Evolutionary conservation across 768 basidiomycete genomes (phyloP).

Genomic region (Clathrus columnatus): DNA sequence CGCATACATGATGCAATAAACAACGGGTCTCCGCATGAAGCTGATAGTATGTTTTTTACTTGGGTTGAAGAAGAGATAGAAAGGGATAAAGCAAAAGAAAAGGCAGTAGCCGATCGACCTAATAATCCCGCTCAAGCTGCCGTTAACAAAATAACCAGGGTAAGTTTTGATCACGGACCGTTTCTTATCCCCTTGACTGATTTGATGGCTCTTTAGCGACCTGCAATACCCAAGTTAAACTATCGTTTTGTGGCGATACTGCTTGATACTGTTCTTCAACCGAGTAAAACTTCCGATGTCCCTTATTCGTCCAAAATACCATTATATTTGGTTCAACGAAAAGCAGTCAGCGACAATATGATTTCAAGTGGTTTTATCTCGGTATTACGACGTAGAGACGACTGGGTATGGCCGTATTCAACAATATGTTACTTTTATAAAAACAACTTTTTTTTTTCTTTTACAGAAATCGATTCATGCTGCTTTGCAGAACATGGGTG

Average conservation of each 20-base stretch:
- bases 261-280: conserved; percentile 41
- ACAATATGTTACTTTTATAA: not conserved
- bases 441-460: not conserved
- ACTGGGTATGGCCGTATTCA: conserved; percentile 49
- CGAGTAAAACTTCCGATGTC: conserved; percentile 19
- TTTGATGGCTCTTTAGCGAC: conserved; percentile 13
- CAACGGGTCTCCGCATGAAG: conserved; percentile 38
- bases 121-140: not conserved
- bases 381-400: conserved; percentile 42
- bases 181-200: not conserved
- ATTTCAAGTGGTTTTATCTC: conserved; percentile 49
- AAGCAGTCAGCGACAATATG: conserved; percentile 53
- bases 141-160: conserved; percentile 24
- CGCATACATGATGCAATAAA: conserved; percentile 33
- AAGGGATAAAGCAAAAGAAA: not conserved
- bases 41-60: conserved; percentile 50
- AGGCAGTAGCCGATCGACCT: not conserved
- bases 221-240: conserved; percentile 15
- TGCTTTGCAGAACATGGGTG: conserved; percentile 45
- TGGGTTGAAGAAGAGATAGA: conserved; percentile 35
- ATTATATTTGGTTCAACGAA: conserved; percentile 46
- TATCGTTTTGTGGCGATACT: conserved; percentile 55
- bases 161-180: not conserved
- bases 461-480: conserved; percentile 32
- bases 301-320: conserved; percentile 51